Conservation (phyloP, 1,139 yeast species). For the Lodderomyces beijingensis region DNA sequence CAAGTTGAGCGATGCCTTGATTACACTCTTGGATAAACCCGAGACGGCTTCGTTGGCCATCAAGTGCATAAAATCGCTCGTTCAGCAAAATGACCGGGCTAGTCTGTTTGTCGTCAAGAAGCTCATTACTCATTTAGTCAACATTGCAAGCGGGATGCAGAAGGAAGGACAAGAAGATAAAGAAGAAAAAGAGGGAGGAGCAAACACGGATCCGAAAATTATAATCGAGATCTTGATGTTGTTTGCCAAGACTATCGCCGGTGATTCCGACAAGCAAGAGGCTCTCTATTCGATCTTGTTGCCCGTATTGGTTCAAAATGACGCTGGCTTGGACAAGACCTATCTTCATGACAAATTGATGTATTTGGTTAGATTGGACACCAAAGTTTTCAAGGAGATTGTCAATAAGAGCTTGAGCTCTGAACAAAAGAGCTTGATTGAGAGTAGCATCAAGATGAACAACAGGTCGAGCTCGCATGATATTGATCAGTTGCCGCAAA, state of each 20-base stretch:
- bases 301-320: slow-evolving; percentile 45
- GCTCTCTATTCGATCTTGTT: slow-evolving; percentile 42
- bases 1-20: slow-evolving; percentile 26
- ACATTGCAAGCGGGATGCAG: slow-evolving; percentile 15
- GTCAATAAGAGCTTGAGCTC: slow-evolving; percentile 34
- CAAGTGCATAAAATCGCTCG: slow-evolving; percentile 56
- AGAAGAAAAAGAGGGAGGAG: slow-evolving; percentile 12
- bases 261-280: slow-evolving; percentile 25
- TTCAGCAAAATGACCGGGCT: slow-evolving; percentile 33
- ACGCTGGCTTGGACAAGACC: slow-evolving; percentile 20
- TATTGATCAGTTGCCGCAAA: slow-evolving; percentile 20
- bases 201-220: slow-evolving; percentile 19
- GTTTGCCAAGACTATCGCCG: slow-evolving; percentile 34
- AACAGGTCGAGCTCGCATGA: slow-evolving; percentile 4
- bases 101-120: background rate
- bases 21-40: slow-evolving; percentile 28
- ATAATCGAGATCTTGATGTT: slow-evolving; percentile 37
- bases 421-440: slow-evolving; percentile 36
- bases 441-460: slow-evolving; percentile 33
- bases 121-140: slow-evolving; percentile 29
- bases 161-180: slow-evolving; percentile 18
- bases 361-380: slow-evolving; percentile 45
- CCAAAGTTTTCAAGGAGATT: slow-evolving; percentile 51
- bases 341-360: slow-evolving; percentile 52
- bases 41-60: slow-evolving; percentile 43